phyloP scores from a whole-genome alignment of 2,329 filamentous ascomycete genomes.

The Macrophomina pseudophaseolina region DNA sequence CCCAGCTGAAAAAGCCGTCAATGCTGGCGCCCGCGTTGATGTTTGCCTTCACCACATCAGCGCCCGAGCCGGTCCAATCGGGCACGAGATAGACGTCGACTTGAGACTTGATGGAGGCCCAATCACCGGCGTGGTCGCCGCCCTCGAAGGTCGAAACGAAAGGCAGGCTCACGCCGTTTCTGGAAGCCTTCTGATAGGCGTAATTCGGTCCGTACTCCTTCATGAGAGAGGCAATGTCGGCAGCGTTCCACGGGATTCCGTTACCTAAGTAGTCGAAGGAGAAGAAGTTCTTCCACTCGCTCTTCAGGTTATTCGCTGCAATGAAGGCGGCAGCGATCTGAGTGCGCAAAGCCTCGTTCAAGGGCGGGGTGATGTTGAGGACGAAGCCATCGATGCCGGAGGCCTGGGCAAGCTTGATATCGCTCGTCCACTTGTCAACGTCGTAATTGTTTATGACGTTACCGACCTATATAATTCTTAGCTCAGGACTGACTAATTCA shows the following conservation, averaged over 20 bases:
- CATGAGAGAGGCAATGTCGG: constrained; percentile 23
- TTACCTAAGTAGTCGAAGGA: constrained; percentile 47
- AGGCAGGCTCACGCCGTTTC: constrained; percentile 39
- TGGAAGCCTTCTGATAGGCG: constrained; percentile 52
- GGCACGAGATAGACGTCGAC: constrained; percentile 44
- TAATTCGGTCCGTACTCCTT: constrained; percentile 46
- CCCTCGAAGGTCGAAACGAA: constrained; percentile 63
- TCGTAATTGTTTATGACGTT: constrained; percentile 31
- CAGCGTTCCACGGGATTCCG: constrained; percentile 20
- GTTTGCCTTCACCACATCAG: constrained; percentile 43
- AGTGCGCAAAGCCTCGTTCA: constrained; percentile 8
- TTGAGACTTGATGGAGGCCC: constrained; percentile 47
- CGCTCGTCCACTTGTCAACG: constrained; percentile 36
- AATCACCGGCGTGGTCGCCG: constrained; percentile 48
- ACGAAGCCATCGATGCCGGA: constrained; percentile 50
- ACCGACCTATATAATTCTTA: constrained; percentile 32
- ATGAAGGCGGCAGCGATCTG: constrained; percentile 36
- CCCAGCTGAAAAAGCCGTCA: constrained; percentile 57
- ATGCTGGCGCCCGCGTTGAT: constrained; percentile 37
- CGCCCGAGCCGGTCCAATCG: constrained; percentile 52
- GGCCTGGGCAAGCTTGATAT: constrained; percentile 44
- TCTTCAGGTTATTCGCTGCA: constrained; percentile 33
- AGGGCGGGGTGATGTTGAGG: constrained; percentile 38
- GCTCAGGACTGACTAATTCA: too few species aligned
- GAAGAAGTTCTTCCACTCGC: constrained; percentile 47